These are phyloP conservation scores for Coemansia sp. DNA, from an alignment of 192 early-diverging fungal genomes.

Conservation along the genomic window DNA sequence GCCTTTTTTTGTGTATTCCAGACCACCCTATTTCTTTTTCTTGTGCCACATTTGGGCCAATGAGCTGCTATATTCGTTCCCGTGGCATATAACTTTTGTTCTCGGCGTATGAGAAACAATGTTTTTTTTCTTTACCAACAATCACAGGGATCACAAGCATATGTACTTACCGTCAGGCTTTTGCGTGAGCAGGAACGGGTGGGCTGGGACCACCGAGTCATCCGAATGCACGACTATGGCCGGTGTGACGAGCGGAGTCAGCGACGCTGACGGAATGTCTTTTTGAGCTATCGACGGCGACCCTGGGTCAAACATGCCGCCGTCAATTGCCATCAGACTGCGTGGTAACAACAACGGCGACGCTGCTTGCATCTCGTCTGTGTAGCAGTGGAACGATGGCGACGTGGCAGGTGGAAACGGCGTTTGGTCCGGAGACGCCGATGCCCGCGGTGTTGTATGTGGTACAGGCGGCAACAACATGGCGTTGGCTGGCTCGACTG, in stretches of 20 bases:
- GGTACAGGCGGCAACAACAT: conserved; percentile 22
- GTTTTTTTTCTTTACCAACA: too few species aligned
- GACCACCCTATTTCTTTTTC: too few species aligned
- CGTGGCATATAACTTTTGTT: too few species aligned
- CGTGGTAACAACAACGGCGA: conserved; percentile 38
- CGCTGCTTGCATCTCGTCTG: conserved; percentile 28
- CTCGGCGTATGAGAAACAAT: too few species aligned
- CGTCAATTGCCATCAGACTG: conserved; percentile 35
- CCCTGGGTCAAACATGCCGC: conserved; percentile 31
- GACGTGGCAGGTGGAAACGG: conserved; percentile 35
- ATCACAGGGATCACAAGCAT: not conserved
- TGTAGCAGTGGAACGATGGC: conserved; percentile 17
- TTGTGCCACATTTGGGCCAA: too few species aligned
- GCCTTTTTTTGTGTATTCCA: too few species aligned
- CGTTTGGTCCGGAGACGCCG: conserved; percentile 36
- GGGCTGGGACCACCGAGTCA: conserved; percentile 31
- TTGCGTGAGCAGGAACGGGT: not conserved
- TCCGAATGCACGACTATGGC: conserved; percentile 18
- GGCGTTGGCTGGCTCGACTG: not conserved
- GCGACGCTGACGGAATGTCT: conserved; percentile 31
- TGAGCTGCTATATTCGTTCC: too few species aligned
- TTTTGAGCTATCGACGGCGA: conserved; percentile 19
- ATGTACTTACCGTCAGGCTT: not conserved
- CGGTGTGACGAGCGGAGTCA: conserved; percentile 10
- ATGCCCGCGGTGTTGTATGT: conserved; percentile 37